Base-by-base conservation (phyloP, 2,329 filamentous ascomycete species). In the Epichloe typhina region DNA sequence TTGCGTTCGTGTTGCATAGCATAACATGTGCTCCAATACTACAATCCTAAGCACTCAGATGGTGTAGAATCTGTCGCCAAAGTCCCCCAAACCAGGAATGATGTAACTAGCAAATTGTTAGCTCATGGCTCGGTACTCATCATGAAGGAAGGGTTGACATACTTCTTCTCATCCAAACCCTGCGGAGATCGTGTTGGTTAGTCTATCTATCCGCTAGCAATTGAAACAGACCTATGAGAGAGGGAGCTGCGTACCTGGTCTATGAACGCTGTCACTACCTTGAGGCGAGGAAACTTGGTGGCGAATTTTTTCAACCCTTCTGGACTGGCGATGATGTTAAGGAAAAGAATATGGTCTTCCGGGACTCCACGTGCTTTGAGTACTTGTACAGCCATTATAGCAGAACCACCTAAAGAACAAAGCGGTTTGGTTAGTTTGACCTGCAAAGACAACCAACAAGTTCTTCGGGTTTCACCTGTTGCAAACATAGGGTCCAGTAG, bases 401-500 rank as follows among this genome's bases (percentile, higher is more conserved):
- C 93, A 52, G 90, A 96, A 45, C 93, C 93, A 58, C 91, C 89
- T 93, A 57, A 40, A 36, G 37, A 40, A 17, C 13, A 15, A 36
- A 17, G 19, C 19, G 12, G 26, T 17, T 36, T 7, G 38, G 17
- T 48, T 21, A 48, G 46, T 38, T 19, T 26, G 2, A 46, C 31
- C 9, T 15, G 26, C 8, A 6, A 15, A 43, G 4, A 36, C 3
- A 5, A 8, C 15, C 1, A n/a, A 26, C 12, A 13, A 8, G 1
- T 8, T 38, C 6, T 45, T 31, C 26, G 3, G 8, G 3, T 31
- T 46, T 61, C 69, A 90, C 88, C 90, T 59, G 93, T 98, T 52
- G 93, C 93, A 70, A 98, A 90, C 93, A 98, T 98, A n/a, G 93
- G 93, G 65, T 98, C 93, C 44, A 98, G 72, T 43, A 98, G 74